Evolutionary conservation across 768 basidiomycete species (phyloP).

Genomic region (Paxillus rubicundulus): DNA sequence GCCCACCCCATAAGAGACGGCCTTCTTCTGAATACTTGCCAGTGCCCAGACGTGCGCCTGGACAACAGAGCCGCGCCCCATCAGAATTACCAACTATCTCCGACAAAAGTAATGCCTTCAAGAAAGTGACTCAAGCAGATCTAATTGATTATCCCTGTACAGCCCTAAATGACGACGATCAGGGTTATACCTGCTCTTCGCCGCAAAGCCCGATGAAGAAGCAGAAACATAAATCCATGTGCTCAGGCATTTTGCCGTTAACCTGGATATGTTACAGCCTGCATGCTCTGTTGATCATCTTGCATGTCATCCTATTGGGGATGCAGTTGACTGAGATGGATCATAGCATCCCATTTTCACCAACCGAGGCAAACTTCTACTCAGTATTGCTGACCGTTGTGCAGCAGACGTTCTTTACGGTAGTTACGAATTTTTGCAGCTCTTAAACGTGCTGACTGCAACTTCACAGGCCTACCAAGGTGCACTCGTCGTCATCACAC

Average conservation of each 20-base stretch:
- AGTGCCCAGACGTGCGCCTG: background rate
- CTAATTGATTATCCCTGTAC: background rate
- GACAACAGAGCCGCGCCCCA: background rate
- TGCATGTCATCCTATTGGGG: conserved; percentile 4
- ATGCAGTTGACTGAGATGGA: background rate
- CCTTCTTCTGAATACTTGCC: background rate
- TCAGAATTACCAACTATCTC: background rate
- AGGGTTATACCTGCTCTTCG: background rate
- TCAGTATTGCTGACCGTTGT: background rate
- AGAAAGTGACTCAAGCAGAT: background rate
- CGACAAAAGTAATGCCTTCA: background rate
- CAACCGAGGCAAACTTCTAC: background rate
- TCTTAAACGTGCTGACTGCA: background rate
- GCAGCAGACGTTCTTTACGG: background rate
- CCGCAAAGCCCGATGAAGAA: background rate
- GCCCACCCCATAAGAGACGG: background rate
- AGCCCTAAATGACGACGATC: background rate
- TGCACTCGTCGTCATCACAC: conserved; percentile 9
- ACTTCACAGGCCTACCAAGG: background rate
- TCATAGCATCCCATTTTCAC: background rate
- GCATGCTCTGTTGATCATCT: background rate
- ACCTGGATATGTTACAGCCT: background rate
- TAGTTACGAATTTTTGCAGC: background rate
- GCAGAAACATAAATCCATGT: background rate
- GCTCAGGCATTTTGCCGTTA: background rate